Evolutionary conservation across 768 basidiomycete species (phyloP).

Genomic region (Xerocomellus intermedius): DNA sequence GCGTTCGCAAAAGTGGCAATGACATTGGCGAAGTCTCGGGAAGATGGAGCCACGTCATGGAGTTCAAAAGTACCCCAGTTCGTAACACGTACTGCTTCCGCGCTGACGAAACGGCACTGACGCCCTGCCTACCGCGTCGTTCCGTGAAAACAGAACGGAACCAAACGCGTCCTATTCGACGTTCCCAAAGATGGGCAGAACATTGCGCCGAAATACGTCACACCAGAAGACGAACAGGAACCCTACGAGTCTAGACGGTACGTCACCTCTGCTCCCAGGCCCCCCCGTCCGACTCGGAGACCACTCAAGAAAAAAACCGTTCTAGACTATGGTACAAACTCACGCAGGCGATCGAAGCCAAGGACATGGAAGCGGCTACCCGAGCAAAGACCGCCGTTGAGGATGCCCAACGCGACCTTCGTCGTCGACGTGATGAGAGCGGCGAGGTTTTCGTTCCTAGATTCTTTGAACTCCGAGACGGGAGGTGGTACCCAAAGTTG

Average conservation of each 20-base stretch:
- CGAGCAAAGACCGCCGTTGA: slow-evolving; percentile 88
- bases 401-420: slow-evolving; percentile 84
- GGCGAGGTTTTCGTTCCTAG: slow-evolving; percentile 68
- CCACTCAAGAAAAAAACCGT: not conserved
- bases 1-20: slow-evolving; percentile 58
- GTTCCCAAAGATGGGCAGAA: slow-evolving; percentile 71
- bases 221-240: slow-evolving; percentile 84
- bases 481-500: slow-evolving; percentile 82
- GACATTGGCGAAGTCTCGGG: slow-evolving; percentile 88
- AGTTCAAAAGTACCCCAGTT: slow-evolving; percentile 72
- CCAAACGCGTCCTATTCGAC: slow-evolving; percentile 82
- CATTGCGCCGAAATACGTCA: slow-evolving; percentile 79
- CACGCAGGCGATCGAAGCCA: slow-evolving; percentile 79
- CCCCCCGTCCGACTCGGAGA: not conserved
- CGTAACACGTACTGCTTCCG: slow-evolving; percentile 10
- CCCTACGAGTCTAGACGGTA: slow-evolving; percentile 85
- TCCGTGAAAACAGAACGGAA: slow-evolving; percentile 45
- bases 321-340: slow-evolving; percentile 69
- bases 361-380: slow-evolving; percentile 95
- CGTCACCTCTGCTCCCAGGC: slow-evolving; percentile 16
- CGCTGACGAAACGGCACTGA: not conserved
- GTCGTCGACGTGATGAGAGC: slow-evolving; percentile 69
- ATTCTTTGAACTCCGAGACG: slow-evolving; percentile 77
- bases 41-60: slow-evolving; percentile 89
- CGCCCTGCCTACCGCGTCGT: not conserved